Base-by-base conservation (phyloP, 1,284 basidiomycete genomes). In the Fomitopsis pinicola region DNA sequence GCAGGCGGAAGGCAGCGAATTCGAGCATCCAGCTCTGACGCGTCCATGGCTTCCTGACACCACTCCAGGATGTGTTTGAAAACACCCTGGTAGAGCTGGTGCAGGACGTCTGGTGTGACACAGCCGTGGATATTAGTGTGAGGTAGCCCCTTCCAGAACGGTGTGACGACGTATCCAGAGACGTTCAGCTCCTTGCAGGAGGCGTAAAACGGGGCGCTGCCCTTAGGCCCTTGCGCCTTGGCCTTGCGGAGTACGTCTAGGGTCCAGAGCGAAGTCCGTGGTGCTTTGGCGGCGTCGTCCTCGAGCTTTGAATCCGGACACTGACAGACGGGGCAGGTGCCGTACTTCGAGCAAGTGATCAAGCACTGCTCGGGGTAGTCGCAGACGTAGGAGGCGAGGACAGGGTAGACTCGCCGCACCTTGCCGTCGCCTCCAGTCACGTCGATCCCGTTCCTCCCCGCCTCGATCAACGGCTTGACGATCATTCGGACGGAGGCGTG, bases 51-150 rank as follows among this genome's bases (percentile, higher is more conserved):
- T 0, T 36, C 44, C 42, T 50, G 64, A 30, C 67, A 44, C 74
- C 74, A 76, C 1, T 40, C 9, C 4, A 73, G 9, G 3, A 76
- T 38, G 46, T 76, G 73, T 52, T 73, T 76, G 60, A 73, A 62
- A 3, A 76, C 58, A 2, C 74, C 74, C 62, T 76, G 68, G 55
- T 77, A 73, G 0, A 78, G 66, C 59, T 81, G 78, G 58, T 81
- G 79, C 0, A 80, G 73, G 28, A 80, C 64, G 62, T 82, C 77
- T 0, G 78, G 78, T 0, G 76, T 76, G 36, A 80, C 74, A 7
- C 69, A 68, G 0, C 38, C 28, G 59, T 70, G 75, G 33, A 79
- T 76, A 63, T 81, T 65, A 19, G 57, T 38, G 54, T 72, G 68
- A 0, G 76, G 77, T 14, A 79, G 68, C 17, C 66, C 63, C 14